phyloP scores from a whole-genome alignment of 805 yeast genomes.

The Yarrowia sp. region DNA sequence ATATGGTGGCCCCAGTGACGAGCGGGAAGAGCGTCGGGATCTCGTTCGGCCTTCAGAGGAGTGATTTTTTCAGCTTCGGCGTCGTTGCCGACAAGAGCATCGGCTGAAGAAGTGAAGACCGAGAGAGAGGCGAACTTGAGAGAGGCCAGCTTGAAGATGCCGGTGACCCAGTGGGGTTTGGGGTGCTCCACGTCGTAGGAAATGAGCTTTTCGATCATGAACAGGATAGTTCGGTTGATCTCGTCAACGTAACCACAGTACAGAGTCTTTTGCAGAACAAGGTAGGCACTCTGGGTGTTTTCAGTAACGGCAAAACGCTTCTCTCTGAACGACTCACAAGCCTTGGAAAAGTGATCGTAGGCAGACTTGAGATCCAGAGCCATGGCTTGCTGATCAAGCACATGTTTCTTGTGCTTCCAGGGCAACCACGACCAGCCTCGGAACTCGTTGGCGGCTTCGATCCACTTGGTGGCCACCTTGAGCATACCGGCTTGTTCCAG shows the following conservation, averaged over 20 bases:
- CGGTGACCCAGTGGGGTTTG: slow-evolving; percentile 10
- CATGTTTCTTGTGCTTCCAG: slow-evolving; percentile 1
- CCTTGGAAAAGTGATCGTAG: not conserved
- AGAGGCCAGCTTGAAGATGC: not conserved
- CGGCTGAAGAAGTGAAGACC: slow-evolving; percentile 12
- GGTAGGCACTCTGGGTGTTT: not conserved
- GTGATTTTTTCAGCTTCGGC: slow-evolving; percentile 11
- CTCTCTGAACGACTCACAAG: not conserved
- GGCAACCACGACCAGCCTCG: slow-evolving; percentile 19
- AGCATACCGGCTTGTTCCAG: not conserved
- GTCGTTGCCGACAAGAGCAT: not conserved
- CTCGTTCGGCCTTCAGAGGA: slow-evolving; percentile 15
- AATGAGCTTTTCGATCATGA: slow-evolving; percentile 5
- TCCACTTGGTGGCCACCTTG: slow-evolving; percentile 6
- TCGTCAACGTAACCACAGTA: slow-evolving; percentile 15
- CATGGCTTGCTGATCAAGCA: not conserved
- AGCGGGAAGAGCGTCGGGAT: slow-evolving; percentile 13
- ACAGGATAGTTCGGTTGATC: not conserved
- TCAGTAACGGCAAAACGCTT: not conserved
- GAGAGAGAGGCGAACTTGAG: not conserved
- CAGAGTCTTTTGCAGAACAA: not conserved
- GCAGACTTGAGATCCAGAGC: not conserved
- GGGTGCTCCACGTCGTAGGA: not conserved
- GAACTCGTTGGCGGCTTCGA: not conserved
- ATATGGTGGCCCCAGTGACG: not conserved